Percentiles rank a stretch among this genome's conserved stretches.
Evolutionary conservation across 2,329 filamentous ascomycete species (phyloP).

Genomic region (Penicillium brevicompactum): DNA sequence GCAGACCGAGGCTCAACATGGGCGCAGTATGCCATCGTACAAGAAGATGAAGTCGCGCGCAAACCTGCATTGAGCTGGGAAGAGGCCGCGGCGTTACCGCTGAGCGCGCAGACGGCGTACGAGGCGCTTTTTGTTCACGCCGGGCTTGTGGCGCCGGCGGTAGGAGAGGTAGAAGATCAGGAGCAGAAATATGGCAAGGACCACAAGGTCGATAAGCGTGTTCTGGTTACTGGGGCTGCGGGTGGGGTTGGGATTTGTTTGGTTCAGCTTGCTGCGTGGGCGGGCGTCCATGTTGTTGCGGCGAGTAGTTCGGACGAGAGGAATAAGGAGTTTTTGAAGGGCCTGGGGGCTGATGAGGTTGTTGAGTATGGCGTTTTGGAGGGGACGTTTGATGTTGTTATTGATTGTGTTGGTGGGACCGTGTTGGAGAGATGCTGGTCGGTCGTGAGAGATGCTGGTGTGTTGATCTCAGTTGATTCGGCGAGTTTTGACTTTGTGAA

Average conservation of each 20-base stretch:
- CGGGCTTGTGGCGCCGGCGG: slow-evolving; percentile 12
- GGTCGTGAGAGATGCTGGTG: slow-evolving; percentile 17
- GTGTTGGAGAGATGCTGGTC: slow-evolving; percentile 24
- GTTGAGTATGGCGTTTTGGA: slow-evolving; percentile 38
- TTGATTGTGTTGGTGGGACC: slow-evolving; percentile 32
- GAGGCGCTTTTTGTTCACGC: slow-evolving; percentile 35
- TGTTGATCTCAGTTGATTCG: slow-evolving; percentile 32
- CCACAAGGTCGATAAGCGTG: not conserved
- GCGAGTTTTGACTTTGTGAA: slow-evolving; percentile 31
- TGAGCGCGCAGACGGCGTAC: slow-evolving; percentile 34
- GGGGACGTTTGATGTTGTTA: slow-evolving; percentile 23
- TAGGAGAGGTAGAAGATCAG: not conserved
- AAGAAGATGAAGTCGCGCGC: slow-evolving; percentile 22
- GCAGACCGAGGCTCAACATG: slow-evolving; percentile 23
- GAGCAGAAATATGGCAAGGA: not conserved
- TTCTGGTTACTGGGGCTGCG: slow-evolving; percentile 42
- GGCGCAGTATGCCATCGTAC: slow-evolving; percentile 31
- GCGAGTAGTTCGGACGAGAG: slow-evolving; percentile 36
- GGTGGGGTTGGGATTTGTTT: slow-evolving; percentile 43
- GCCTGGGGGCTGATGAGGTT: slow-evolving; percentile 41
- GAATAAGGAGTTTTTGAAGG: slow-evolving; percentile 37
- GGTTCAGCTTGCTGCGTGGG: slow-evolving; percentile 41
- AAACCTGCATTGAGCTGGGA: slow-evolving; percentile 28
- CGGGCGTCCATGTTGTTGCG: slow-evolving; percentile 35
- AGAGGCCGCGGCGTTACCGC: slow-evolving; percentile 29